Conservation (phyloP, 768 basidiomycete species). For the Tricholoma matsutake region DNA sequence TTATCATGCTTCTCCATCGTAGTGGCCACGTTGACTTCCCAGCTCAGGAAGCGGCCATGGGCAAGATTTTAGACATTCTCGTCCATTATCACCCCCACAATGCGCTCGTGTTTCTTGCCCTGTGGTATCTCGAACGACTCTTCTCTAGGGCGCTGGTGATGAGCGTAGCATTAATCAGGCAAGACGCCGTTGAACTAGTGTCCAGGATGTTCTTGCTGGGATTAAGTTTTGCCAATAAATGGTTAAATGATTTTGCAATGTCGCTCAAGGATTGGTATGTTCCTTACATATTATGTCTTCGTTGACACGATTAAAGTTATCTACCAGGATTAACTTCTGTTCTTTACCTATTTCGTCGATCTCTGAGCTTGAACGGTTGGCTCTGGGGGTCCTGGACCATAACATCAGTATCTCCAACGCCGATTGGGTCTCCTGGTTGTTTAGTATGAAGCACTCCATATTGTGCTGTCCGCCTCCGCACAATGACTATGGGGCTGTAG, state of each 20-base stretch:
- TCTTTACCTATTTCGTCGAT: conserved; percentile 6
- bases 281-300: neutral
- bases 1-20: neutral
- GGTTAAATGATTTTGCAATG: conserved; percentile 56
- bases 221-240: conserved; percentile 59
- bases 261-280: conserved; percentile 52
- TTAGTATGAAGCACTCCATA: conserved; percentile 5
- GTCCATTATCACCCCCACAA: neutral
- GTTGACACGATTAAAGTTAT: neutral
- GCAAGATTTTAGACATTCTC: conserved; percentile 8
- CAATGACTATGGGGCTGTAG: neutral
- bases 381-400: conserved; percentile 13
- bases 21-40: neutral
- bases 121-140: conserved; percentile 58
- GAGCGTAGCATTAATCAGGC: conserved; percentile 29
- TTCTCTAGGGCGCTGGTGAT: conserved; percentile 44
- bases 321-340: conserved; percentile 11
- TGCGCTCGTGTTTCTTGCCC: conserved; percentile 45
- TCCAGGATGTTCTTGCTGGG: conserved; percentile 51
- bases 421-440: conserved; percentile 16
- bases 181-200: conserved; percentile 40
- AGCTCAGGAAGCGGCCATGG: conserved; percentile 2
- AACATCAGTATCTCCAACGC: conserved; percentile 11
- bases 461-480: neutral
- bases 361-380: conserved; percentile 7